A percentile compares a stretch with the other conserved stretches of the same genome.
Evolutionary conservation across 2,329 filamentous ascomycete genomes (phyloP).

Genomic region (Fusarium austroafricanum): DNA sequence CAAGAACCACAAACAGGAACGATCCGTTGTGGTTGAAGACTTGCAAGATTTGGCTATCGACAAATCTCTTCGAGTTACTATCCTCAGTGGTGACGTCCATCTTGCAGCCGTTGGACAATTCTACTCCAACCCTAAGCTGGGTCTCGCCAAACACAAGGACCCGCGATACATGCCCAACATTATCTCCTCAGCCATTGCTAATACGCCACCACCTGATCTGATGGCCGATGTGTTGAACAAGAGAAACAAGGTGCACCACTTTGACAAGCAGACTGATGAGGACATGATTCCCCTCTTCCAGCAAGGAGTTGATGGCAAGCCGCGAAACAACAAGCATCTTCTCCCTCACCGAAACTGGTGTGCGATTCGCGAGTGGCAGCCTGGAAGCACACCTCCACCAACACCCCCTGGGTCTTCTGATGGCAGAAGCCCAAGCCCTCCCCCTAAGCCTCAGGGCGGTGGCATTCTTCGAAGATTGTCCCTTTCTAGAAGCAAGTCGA

Average conservation of each 20-base stretch:
- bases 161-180: conserved; percentile 98
- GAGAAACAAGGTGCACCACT: conserved; percentile 83
- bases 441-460: conserved; percentile 47
- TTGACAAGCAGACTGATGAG: conserved; percentile 85
- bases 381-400: conserved; percentile 78
- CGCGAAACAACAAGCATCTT: conserved; percentile 89
- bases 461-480: conserved; percentile 62
- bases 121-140: conserved; percentile 87
- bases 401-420: conserved; percentile 70
- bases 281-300: conserved; percentile 95
- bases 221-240: conserved; percentile 94
- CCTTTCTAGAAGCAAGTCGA: conserved; percentile 52
- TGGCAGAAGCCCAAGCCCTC: conserved; percentile 56
- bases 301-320: conserved; percentile 88
- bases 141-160: conserved; percentile 86
- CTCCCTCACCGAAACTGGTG: conserved; percentile 96
- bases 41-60: conserved; percentile 93
- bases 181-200: conserved; percentile 93
- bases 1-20: conserved; percentile 91
- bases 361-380: conserved; percentile 85
- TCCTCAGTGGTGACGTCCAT: conserved; percentile 94
- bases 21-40: conserved; percentile 87
- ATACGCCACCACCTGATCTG: conserved; percentile 87
- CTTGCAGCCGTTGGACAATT: conserved; percentile 93
- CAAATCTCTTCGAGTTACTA: conserved; percentile 90